Conservation (phyloP, 495 filamentous ascomycete species). For the Penicillium alfredii region DNA sequence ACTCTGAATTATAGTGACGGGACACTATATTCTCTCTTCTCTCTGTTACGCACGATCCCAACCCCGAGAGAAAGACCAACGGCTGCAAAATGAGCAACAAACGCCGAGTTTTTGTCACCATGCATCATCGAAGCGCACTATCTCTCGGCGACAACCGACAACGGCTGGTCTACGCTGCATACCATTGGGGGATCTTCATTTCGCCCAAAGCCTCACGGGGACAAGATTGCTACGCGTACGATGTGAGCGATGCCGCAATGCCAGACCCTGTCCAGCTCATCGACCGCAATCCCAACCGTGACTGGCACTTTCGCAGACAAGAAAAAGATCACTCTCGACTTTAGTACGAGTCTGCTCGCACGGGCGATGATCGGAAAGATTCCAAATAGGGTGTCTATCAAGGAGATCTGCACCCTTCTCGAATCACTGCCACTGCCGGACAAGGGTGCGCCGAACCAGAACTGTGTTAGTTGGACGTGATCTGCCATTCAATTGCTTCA, state of each 20-base stretch:
- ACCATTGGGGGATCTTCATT: slow-evolving; percentile 18
- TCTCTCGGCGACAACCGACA: slow-evolving; percentile 12
- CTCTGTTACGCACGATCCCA: too few relatives aligned
- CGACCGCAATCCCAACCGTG: slow-evolving; percentile 1
- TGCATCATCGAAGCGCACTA: slow-evolving; percentile 14
- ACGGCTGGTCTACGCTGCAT: slow-evolving; percentile 9
- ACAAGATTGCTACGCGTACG: background rate
- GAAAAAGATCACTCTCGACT: background rate
- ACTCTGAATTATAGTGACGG: too few relatives aligned
- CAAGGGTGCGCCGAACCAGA: slow-evolving; percentile 1
- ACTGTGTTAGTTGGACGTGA: slow-evolving; percentile 3
- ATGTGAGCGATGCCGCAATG: slow-evolving; percentile 2
- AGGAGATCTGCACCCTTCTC: background rate
- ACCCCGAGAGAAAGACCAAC: too few relatives aligned
- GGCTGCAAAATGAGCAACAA: too few relatives aligned
- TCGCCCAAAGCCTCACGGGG: background rate
- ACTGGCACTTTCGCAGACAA: slow-evolving; percentile 3
- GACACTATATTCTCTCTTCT: too few relatives aligned
- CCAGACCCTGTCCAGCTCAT: background rate
- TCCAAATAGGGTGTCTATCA: background rate
- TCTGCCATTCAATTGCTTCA: background rate
- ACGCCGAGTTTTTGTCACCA: slow-evolving; percentile 8
- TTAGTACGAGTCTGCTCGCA: background rate
- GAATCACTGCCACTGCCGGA: slow-evolving; percentile 1
- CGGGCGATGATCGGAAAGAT: background rate